Conservation (phyloP, 345 rosid species). For the Melaleuca alternifolia region DNA sequence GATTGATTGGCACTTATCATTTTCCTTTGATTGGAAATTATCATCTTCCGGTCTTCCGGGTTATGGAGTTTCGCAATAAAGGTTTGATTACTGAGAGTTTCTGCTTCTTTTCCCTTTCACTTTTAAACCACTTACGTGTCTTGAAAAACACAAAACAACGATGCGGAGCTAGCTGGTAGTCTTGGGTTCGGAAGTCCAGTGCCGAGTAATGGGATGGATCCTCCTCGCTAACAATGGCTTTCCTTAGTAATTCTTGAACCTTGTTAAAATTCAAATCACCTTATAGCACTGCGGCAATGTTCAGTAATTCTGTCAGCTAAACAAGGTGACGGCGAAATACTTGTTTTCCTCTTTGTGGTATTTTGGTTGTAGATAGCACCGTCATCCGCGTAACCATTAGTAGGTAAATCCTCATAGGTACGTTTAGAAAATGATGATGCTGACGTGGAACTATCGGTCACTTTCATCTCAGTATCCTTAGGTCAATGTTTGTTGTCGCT, state of each 20-base stretch:
- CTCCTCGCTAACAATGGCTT: background rate
- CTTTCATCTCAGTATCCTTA: background rate
- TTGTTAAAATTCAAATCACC: background rate
- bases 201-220: background rate
- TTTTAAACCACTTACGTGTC: background rate
- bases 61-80: background rate
- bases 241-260: background rate
- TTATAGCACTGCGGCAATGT: background rate
- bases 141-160: background rate
- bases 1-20: background rate
- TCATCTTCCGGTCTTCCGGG: background rate
- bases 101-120: background rate
- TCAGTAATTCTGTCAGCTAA: too few relatives aligned
- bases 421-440: background rate
- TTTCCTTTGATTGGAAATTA: background rate
- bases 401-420: background rate
- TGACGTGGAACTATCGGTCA: background rate
- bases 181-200: background rate
- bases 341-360: background rate
- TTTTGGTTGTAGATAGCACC: background rate
- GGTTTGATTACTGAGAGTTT: background rate
- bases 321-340: background rate
- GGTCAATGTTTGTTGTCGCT: too few relatives aligned
- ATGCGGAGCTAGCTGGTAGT: accelerated
- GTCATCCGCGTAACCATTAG: background rate